Percentiles rank a stretch among this genome's conserved stretches.
phyloP scores from a whole-genome alignment of 2,329 filamentous ascomycete genomes.

The Diaporthe caulivora region DNA sequence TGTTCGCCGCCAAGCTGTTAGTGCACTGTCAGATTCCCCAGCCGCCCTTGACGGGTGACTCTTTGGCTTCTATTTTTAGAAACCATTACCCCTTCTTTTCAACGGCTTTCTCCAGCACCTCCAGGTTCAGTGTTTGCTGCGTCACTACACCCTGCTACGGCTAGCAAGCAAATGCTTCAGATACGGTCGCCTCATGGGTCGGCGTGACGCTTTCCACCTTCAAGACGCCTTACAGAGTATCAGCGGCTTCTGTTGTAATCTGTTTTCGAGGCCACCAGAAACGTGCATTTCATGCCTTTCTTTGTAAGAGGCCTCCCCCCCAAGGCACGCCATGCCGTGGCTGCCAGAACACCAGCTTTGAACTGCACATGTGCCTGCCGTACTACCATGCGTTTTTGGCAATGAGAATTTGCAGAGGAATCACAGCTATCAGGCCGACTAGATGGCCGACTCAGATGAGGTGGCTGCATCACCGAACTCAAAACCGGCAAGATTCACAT shows the following conservation, averaged over 20 bases:
- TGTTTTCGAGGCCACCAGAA: neutral
- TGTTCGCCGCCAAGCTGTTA: slow-evolving; percentile 8
- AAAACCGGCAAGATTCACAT: slow-evolving; percentile 19
- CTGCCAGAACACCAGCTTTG: neutral
- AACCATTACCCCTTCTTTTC: neutral
- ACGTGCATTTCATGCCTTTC: neutral
- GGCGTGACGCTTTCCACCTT: neutral
- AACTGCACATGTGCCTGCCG: neutral
- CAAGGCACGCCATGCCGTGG: neutral
- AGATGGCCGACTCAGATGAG: neutral
- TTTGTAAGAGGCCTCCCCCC: neutral
- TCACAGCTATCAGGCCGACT: neutral
- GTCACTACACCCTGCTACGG: neutral
- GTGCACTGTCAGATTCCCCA: slow-evolving; percentile 3
- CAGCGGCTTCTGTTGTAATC: neutral
- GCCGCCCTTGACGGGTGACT: neutral
- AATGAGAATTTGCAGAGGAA: neutral
- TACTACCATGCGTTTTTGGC: too few relatives aligned
- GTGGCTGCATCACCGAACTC: neutral
- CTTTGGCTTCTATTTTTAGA: slow-evolving; percentile 28
- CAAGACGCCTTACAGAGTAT: neutral
- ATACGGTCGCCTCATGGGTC: neutral
- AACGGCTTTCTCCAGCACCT: slow-evolving; percentile 18
- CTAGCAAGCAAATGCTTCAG: neutral
- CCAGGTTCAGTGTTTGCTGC: neutral